A percentile compares a stretch with the other conserved stretches of the same genome.
Evolutionary conservation across 768 basidiomycete genomes (phyloP).

Genomic region (Boletus rufocinnamomeus): DNA sequence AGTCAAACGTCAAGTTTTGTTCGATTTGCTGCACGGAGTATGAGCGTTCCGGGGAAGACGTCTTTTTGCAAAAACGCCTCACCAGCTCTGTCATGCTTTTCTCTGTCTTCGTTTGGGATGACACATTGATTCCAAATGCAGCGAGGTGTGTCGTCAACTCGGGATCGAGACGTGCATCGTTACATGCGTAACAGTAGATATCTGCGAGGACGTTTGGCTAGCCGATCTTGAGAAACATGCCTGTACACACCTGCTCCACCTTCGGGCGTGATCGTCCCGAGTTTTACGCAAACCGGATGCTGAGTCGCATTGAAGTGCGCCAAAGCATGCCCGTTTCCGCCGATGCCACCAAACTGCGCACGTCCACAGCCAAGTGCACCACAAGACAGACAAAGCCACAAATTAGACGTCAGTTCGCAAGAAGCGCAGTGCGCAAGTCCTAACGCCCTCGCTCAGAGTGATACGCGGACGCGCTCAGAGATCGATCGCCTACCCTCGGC

Average conservation of each 20-base stretch:
- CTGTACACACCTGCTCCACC: constrained; percentile 73
- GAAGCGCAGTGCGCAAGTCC: constrained; percentile 79
- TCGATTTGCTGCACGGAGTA: constrained; percentile 77
- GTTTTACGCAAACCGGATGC: constrained; percentile 86
- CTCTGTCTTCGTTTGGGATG: constrained; percentile 84
- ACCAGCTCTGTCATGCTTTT: constrained; percentile 97
- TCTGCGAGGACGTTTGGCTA: constrained; percentile 44
- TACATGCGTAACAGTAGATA: constrained; percentile 90
- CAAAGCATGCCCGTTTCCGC: constrained; percentile 90
- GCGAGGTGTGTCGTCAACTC: constrained; percentile 71
- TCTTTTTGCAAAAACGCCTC: constrained; percentile 20
- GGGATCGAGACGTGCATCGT: constrained; percentile 81
- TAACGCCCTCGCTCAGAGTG: constrained; percentile 26
- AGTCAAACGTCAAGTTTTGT: constrained; percentile 93
- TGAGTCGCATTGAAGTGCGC: constrained; percentile 68
- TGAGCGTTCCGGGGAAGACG: background rate
- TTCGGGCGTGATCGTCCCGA: constrained; percentile 96
- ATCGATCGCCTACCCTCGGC: constrained; percentile 23
- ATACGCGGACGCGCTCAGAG: background rate
- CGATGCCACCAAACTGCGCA: constrained; percentile 74
- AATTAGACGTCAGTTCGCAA: constrained; percentile 87
- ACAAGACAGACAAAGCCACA: constrained; percentile 95
- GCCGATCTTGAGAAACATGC: background rate
- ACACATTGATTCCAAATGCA: constrained; percentile 86
- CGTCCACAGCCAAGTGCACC: constrained; percentile 90